phyloP scores from a whole-genome alignment of 2,329 filamentous ascomycete genomes.

The Calonectria honghensis region DNA sequence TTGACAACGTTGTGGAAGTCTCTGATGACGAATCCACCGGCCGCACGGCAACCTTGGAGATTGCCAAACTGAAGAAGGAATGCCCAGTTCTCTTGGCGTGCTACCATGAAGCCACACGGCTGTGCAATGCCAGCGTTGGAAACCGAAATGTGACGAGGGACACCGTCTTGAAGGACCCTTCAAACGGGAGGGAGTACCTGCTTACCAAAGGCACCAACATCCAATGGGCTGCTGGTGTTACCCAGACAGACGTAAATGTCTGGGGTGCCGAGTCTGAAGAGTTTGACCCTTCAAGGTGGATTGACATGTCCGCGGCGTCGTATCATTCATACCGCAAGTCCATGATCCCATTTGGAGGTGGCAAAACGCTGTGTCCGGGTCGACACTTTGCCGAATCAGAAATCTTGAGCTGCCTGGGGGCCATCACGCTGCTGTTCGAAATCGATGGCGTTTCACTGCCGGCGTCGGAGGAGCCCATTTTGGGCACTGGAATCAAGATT shows the following conservation, averaged over 20 bases:
- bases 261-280: slow-evolving; percentile 29
- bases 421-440: slow-evolving; percentile 26
- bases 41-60: slow-evolving; percentile 20
- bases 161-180: slow-evolving; percentile 28
- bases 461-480: slow-evolving; percentile 12
- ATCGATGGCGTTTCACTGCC: slow-evolving; percentile 23
- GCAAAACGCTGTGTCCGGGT: slow-evolving; percentile 35
- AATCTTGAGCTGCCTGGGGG: slow-evolving; percentile 26
- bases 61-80: slow-evolving; percentile 14
- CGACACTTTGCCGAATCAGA: slow-evolving; percentile 38
- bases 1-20: slow-evolving; percentile 13
- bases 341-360: slow-evolving; percentile 40
- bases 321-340: slow-evolving; percentile 28
- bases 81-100: slow-evolving; percentile 33
- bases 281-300: slow-evolving; percentile 28
- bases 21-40: background rate
- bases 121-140: slow-evolving; percentile 29
- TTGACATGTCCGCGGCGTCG: background rate
- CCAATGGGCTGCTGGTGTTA: slow-evolving; percentile 31
- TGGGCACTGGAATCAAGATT: background rate
- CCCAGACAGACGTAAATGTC: slow-evolving; percentile 22
- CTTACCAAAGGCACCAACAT: slow-evolving; percentile 38
- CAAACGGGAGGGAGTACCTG: slow-evolving; percentile 33
- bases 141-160: slow-evolving; percentile 34
- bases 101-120: slow-evolving; percentile 32